Percentiles rank a stretch among this genome's conserved stretches.
These are phyloP conservation scores for Pugionium cornutum DNA, from an alignment of 345 rosid species.

Conservation along the genomic window DNA sequence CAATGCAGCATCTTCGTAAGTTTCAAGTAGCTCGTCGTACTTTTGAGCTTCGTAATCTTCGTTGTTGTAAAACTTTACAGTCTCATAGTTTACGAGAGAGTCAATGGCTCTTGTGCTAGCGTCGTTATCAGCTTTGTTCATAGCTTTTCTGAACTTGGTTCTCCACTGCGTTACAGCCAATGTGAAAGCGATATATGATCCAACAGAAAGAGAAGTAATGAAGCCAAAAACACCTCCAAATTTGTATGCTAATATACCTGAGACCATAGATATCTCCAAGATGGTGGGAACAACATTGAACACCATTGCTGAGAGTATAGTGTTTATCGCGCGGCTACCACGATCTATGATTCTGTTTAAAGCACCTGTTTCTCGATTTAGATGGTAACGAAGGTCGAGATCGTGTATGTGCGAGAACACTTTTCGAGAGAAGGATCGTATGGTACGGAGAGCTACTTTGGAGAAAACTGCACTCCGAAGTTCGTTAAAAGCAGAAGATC, in stretches of 20 bases:
- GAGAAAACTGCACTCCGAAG: conserved; percentile 88
- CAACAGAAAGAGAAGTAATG: conserved; percentile 80
- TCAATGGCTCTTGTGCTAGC: conserved; percentile 83
- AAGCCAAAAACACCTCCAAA: conserved; percentile 83
- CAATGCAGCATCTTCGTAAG: conserved; percentile 81
- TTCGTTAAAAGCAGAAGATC: conserved; percentile 85
- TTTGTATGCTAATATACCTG: conserved; percentile 90
- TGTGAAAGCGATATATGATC: conserved; percentile 75
- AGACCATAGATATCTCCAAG: conserved; percentile 88
- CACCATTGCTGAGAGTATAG: conserved; percentile 82
- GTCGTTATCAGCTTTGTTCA: conserved; percentile 94
- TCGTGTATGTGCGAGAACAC: conserved; percentile 85
- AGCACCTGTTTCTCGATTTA: conserved; percentile 96
- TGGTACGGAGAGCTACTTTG: conserved; percentile 79
- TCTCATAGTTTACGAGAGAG: conserved; percentile 92
- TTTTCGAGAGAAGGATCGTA: conserved; percentile 80
- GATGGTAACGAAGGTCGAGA: conserved; percentile 85
- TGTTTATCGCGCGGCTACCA: conserved; percentile 90
- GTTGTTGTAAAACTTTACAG: conserved; percentile 90
- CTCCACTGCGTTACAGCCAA: conserved; percentile 88
- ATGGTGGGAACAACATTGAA: conserved; percentile 91
- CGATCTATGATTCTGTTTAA: conserved; percentile 87
- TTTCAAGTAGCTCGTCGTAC: conserved; percentile 68
- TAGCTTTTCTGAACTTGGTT: conserved; percentile 78
- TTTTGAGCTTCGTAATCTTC: conserved; percentile 71